Evolutionary conservation across 75 land plant species (phyloP).

Genomic region (Isoetes taiwanensis): DNA sequence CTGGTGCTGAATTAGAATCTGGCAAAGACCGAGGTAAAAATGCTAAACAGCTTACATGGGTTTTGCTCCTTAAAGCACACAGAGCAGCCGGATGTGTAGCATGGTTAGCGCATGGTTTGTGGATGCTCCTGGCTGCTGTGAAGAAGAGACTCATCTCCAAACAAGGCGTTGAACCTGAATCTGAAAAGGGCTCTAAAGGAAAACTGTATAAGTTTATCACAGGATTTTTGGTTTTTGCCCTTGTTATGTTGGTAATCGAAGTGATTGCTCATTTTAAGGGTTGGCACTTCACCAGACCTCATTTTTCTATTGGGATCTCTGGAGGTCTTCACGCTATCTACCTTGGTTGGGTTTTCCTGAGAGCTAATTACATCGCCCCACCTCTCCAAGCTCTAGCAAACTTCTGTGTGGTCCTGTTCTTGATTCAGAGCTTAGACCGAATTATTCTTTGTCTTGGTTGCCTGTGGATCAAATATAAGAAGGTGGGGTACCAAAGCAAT

Average conservation of each 20-base stretch:
- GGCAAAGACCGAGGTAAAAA: constrained; percentile 56
- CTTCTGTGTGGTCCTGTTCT: constrained; percentile 53
- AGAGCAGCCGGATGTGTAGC: constrained; percentile 56
- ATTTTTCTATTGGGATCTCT: constrained; percentile 30
- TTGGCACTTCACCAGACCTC: constrained; percentile 50
- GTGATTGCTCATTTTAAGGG: constrained; percentile 51
- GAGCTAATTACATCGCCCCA: constrained; percentile 66
- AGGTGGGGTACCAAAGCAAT: constrained; percentile 40
- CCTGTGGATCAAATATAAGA: constrained; percentile 59
- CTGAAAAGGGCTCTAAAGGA: constrained; percentile 37
- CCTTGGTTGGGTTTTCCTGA: constrained; percentile 42
- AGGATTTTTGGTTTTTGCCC: constrained; percentile 32
- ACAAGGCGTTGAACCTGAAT: constrained; percentile 20
- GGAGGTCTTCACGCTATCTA: constrained; percentile 40
- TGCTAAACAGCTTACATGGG: constrained; percentile 82
- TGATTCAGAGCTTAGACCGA: constrained; percentile 62
- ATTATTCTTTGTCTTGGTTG: constrained; percentile 59
- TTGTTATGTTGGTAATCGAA: constrained; percentile 45
- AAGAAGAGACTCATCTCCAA: constrained; percentile 37
- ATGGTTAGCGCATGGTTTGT: constrained; percentile 43
- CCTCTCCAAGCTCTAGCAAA: constrained; percentile 45
- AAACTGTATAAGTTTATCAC: constrained; percentile 44
- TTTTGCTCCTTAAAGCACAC: constrained; percentile 62
- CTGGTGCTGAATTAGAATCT: constrained; percentile 25
- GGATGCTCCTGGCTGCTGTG: constrained; percentile 42